Evolutionary conservation across 2,329 filamentous ascomycete genomes (phyloP), one percentile per base, ranked within the genome.

Genomic region (Colletotrichum lindemuthianum): DNA sequence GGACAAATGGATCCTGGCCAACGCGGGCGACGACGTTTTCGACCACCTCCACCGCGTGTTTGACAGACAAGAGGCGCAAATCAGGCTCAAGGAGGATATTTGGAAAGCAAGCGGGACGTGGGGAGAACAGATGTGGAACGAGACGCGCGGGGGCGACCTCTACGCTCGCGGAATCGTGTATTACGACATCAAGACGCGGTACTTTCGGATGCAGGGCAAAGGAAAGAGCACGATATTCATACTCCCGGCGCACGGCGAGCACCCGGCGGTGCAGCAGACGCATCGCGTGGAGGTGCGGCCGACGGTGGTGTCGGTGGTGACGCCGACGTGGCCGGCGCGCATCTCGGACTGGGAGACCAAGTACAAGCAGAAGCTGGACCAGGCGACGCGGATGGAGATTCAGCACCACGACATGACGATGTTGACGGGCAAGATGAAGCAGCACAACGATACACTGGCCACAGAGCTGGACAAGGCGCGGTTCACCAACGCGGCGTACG

Each of bases 1-100:
- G 75, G 84, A 87, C 70, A 78, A 79, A 9, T 88, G 82, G 75
- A 72, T 88, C 12, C 75, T 89, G 2, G 82, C 78, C 67, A 87
- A 88, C 65, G 80, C 81, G 0, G 84, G 84, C 4, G 81, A 86
- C 43, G 84, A 86, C 54, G 75, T 86, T 13, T 82, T 78, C 63
- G 69, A 73, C 7, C 75, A 77, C 56, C 71, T 88, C 15, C 82
- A 86, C 68, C 73, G 73, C 12, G 67, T 79, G 59, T 74, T 88
- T 7, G 83, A 86, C 70, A 74, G 70, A 39, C 71, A 76, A 36
- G 84, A 86, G 71, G 74, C 76, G 11, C 69, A 75, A n/a, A 70
- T 76, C n/a, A 71, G 77, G 41, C 70, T 74, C 8, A 72, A 73
- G 45, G 74, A 79, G 52, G 60, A 70, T 8, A 70, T 74, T 7